Base-by-base conservation (phyloP, 2,329 filamentous ascomycete genomes). In the Cladophialophora psammophila region DNA sequence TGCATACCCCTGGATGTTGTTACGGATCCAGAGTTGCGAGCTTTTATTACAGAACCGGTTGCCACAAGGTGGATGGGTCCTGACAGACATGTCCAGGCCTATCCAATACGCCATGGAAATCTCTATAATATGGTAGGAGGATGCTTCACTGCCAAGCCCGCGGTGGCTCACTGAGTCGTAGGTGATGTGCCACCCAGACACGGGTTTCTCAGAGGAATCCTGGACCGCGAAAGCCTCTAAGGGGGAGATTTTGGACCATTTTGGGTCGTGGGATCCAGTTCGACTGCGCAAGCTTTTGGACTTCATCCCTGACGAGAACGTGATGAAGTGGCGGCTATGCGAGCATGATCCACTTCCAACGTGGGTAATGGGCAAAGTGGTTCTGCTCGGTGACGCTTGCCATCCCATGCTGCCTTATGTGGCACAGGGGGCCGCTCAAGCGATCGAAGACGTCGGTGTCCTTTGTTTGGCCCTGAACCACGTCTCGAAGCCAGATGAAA, bases 341-440 rank as follows among this genome's bases (percentile, higher is more conserved):
- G 34, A 32, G 34, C 52, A 55, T 18, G 52, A 55, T 36, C 52
- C 52, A 6, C 34, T 55, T 78, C 81, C 56, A 8, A 81, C 77
- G 1, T 89, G 87, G 87, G 79, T 87, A 0, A 75, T 79, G 54
- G 79, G 77, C 67, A 81, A 80, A 53, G 73, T 82, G 5, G 78
- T 81, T 2, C 67, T 82, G 18, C 78, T 80, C 63, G 80, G 80
- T 20, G 58, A 62, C 34, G 64, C 52, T 80, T 81, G 80, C 74
- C 77, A 20, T 78, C 80, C 65, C 77, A 81, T 69, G 18, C 84
- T 91, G 55, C 89, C 88, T 1, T 88, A 91, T 73, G 78, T 80
- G 75, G 64, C 58, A 3, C 79, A 81, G 69, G 79, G 79, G 2
- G 79, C 78, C 6, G 79, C 78, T 26, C 80, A 77, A 12, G 75